Evolutionary conservation across 2,329 filamentous ascomycete genomes (phyloP), one percentile per base, ranked within the genome.

Genomic region (Neoarthrinium moseri): DNA sequence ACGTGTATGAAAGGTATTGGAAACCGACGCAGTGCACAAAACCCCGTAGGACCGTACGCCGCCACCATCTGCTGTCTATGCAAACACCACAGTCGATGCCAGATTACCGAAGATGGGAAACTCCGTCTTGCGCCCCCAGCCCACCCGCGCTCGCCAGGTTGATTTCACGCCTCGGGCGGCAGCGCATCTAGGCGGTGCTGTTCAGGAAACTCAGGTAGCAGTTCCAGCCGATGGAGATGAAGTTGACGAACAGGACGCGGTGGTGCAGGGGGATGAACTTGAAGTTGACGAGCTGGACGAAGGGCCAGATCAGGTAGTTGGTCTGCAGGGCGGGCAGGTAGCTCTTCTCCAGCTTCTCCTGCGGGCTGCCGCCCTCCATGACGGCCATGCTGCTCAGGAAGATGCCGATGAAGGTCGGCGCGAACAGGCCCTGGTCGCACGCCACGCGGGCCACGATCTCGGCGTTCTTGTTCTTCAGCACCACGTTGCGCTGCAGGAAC

Each of bases 241-340:
- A 66, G 61, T 96, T 96, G 57, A 95, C 91, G 51, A 95, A 85
- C 57, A 96, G 71, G 33, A 96, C 81, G 48, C 91, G 80, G 68
- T 92, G 84, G 62, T 95, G 81, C 51, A 95, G 73, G 39, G 91
- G 91, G 52, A 96, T 80, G 53, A 94, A 79, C 60, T 87, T 86
- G 72, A 96, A 96, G 74, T 96, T 96, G 61, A 86, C 76, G 44
- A 86, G 74, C 72, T 96, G 91, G 46, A 95, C 89, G 52, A 76
- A 74, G 4, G 91, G 91, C 91, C 91, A 96, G 46, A 96, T 68
- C 72, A 89, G 80, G 77, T 89, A 90, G 72, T 96, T 96, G 64
- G 89, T 86, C 65, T 78, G 78, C 60, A 96, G 79, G 24, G 88
- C 87, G 11, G 80, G 75, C 54, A 70, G 67, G 70, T 91, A 96